These are phyloP conservation scores for Craterostigma plantagineum DNA, from an alignment of 257 asterid species.

Conservation along the genomic window DNA sequence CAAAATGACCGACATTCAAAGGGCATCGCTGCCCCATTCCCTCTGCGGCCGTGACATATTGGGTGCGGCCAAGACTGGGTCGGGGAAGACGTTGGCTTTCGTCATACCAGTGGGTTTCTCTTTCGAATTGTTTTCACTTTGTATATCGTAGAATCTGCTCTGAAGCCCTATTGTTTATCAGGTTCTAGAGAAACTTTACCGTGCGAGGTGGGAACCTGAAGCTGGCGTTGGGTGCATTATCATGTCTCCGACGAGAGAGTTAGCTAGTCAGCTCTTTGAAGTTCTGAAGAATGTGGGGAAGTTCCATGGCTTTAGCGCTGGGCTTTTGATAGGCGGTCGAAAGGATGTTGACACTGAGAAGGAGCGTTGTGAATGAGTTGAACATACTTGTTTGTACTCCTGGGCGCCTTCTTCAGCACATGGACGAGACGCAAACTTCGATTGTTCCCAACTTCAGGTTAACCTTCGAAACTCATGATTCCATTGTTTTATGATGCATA, in stretches of 20 bases:
- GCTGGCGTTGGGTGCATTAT: constrained; percentile 94
- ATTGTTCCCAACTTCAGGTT: constrained; percentile 94
- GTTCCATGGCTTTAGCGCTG: constrained; percentile 85
- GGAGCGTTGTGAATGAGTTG: constrained; percentile 58
- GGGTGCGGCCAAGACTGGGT: constrained; percentile 97
- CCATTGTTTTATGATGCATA: no score
- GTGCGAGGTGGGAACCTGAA: constrained; percentile 86
- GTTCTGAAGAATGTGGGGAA: constrained; percentile 66
- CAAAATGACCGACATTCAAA: constrained; percentile 78
- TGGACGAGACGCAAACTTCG: constrained; percentile 94
- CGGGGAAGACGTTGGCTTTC: constrained; percentile 90
- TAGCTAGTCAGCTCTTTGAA: constrained; percentile 69
- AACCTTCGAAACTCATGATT: no score
- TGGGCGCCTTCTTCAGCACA: constrained; percentile 97
- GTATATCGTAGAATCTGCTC: background rate
- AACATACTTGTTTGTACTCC: constrained; percentile 94
- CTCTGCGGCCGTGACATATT: constrained; percentile 82
- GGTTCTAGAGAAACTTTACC: constrained; percentile 73
- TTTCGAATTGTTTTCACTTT: background rate
- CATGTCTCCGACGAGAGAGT: constrained; percentile 91
- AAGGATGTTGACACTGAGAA: constrained; percentile 75
- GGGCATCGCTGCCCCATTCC: constrained; percentile 88
- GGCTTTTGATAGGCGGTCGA: constrained; percentile 94
- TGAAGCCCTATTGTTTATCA: constrained; percentile 13
- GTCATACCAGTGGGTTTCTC: constrained; percentile 50